Evolutionary conservation across 2,329 filamentous ascomycete species (phyloP).

Genomic region (Fusarium sp.): DNA sequence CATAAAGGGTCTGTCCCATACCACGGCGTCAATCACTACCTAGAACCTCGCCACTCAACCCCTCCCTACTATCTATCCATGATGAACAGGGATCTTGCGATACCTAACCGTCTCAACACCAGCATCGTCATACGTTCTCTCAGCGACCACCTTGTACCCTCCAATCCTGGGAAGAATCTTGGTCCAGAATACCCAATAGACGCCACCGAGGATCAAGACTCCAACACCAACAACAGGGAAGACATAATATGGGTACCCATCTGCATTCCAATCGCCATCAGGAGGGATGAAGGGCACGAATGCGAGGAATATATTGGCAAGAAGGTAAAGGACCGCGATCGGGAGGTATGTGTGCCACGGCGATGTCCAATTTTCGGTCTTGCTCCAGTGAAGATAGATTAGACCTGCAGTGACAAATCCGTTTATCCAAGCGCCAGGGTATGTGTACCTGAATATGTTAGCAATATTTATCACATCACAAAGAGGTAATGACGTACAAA

Average conservation of each 20-base stretch:
- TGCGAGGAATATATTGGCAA: constrained; percentile 65
- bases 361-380: constrained; percentile 65
- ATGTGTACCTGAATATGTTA: constrained; percentile 56
- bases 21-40: too few species aligned
- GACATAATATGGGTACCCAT: constrained; percentile 67
- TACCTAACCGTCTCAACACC: constrained; percentile 58
- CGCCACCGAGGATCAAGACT: constrained; percentile 61
- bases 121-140: constrained; percentile 56
- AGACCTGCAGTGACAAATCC: constrained; percentile 63
- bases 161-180: constrained; percentile 62
- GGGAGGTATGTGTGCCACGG: constrained; percentile 65
- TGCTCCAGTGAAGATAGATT: constrained; percentile 63
- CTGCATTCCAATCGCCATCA: constrained; percentile 58
- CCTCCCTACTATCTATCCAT: not conserved
- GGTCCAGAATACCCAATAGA: constrained; percentile 67
- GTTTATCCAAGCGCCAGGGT: constrained; percentile 67
- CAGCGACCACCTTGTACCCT: constrained; percentile 62
- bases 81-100: constrained; percentile 47
- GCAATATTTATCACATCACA: accelerated
- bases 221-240: constrained; percentile 67
- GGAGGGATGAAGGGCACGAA: constrained; percentile 69
- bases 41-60: too few species aligned
- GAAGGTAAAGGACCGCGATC: constrained; percentile 61
- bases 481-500: constrained; percentile 49
- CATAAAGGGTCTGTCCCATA: too few species aligned